Conservation (phyloP, 495 filamentous ascomycete genomes). For the Penicillium macrosclerotiorum region DNA sequence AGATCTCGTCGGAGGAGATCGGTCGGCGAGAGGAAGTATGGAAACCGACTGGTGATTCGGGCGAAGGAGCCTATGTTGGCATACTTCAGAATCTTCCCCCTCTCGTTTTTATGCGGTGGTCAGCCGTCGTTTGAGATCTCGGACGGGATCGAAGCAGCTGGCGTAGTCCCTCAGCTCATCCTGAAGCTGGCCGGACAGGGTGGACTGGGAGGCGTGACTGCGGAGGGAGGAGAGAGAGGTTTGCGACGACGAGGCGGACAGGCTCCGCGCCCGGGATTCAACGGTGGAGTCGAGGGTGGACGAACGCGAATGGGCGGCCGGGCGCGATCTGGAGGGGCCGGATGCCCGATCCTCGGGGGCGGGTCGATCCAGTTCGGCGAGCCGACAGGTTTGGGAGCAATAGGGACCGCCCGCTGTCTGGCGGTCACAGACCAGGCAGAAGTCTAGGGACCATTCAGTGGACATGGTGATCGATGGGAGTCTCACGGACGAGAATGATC, state of each 20-base stretch:
- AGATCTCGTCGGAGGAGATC: not conserved
- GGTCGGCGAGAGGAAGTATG: not conserved
- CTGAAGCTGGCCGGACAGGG: slow-evolving; percentile 71
- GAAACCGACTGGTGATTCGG: too few species aligned
- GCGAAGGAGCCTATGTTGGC: too few species aligned
- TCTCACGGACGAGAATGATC: not conserved
- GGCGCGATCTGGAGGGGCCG: slow-evolving; percentile 44
- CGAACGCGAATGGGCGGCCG: slow-evolving; percentile 34
- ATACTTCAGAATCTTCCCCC: too few species aligned
- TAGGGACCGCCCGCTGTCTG: slow-evolving; percentile 77
- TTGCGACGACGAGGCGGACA: slow-evolving; percentile 81
- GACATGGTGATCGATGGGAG: slow-evolving; percentile 53
- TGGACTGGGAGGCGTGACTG: slow-evolving; percentile 54
- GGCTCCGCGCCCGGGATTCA: slow-evolving; percentile 21
- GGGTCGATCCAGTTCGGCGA: slow-evolving; percentile 80
- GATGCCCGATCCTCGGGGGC: slow-evolving; percentile 29
- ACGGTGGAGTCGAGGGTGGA: slow-evolving; percentile 24
- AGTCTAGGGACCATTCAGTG: slow-evolving; percentile 86
- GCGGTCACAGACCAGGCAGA: slow-evolving; percentile 91
- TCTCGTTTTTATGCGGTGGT: slow-evolving; percentile 43
- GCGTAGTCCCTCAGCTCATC: slow-evolving; percentile 84
- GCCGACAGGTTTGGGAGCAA: slow-evolving; percentile 89
- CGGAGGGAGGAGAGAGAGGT: slow-evolving; percentile 79
- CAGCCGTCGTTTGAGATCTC: slow-evolving; percentile 61
- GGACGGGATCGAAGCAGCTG: slow-evolving; percentile 80